Conservation (phyloP, 2,329 filamentous ascomycete genomes). For the Epichloe gansuensis region DNA sequence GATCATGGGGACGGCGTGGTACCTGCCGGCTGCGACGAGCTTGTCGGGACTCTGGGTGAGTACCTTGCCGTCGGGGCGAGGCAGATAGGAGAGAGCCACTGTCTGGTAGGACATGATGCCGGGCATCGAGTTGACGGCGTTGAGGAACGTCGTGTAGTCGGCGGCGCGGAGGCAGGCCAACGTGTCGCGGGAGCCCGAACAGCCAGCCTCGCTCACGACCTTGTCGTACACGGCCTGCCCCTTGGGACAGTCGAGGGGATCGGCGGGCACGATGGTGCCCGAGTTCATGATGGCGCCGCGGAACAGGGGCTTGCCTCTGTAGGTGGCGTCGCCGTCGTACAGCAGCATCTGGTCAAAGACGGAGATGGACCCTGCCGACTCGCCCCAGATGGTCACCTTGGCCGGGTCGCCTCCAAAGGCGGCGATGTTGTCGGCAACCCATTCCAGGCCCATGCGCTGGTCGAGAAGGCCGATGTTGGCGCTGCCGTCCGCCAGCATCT, state of each 20-base stretch:
- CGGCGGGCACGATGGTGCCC: constrained; percentile 33
- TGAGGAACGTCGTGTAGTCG: constrained; percentile 40
- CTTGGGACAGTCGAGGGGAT: neutral
- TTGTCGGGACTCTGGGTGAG: constrained; percentile 13
- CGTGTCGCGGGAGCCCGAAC: constrained; percentile 26
- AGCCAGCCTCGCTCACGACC: neutral
- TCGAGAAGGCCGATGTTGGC: constrained; percentile 50
- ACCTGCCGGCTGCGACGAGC: constrained; percentile 41
- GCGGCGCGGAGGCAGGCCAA: constrained; percentile 22
- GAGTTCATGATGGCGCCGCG: constrained; percentile 5
- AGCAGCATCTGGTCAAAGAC: constrained; percentile 33
- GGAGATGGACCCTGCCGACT: constrained; percentile 41
- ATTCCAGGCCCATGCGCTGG: constrained; percentile 42
- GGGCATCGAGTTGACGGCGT: constrained; percentile 8
- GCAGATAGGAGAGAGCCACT: neutral
- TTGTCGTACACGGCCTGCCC: neutral
- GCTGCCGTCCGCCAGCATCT: constrained; percentile 35
- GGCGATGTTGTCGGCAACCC: constrained; percentile 48
- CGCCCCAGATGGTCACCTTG: constrained; percentile 49
- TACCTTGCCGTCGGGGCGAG: constrained; percentile 18
- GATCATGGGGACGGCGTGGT: constrained; percentile 22
- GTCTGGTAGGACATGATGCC: neutral
- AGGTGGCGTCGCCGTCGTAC: constrained; percentile 51
- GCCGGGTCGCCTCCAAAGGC: constrained; percentile 50
- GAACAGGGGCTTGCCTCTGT: constrained; percentile 1